Base-by-base conservation (phyloP, 495 filamentous ascomycete genomes). In the Aspergillus funiculosus region DNA sequence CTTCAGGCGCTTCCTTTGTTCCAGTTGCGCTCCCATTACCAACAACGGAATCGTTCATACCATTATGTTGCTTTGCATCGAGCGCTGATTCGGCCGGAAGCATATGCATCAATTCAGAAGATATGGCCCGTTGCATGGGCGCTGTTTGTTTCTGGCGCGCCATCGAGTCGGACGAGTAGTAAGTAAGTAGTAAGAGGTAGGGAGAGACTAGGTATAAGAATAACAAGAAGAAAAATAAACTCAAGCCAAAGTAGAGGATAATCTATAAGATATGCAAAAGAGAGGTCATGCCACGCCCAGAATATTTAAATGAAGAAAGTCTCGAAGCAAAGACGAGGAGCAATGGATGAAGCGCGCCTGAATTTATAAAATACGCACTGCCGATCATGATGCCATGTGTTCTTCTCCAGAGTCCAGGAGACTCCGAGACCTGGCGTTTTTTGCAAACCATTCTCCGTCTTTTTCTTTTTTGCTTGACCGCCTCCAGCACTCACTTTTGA, bases 81-180 rank as follows among this genome's bases (percentile, higher is more conserved):
- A 52, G 50, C 5, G 62, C 59, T 5, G 51, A 26, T 6, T 60
- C 61, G 20, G 63, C 53, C n/a, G 61, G 59, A n/a, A 49, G 56
- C 52, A 58, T 61, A 52, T 72, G 54, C 62, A 67, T 64, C 53
- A 79, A 76, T 48, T 85, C 77, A 8, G 80, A 83, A 9, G 83
- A 87, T 1, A 77, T 66, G 42, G 77, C 74, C 59, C 84, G 75
- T 60, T 80, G 79, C 35, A 85, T 57, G 9, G 85, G 83, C 44
- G 73, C 72, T 28, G 77, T 58, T 69, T 86, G 82, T 61, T 89
- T 89, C 46, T 73, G 73, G 51, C 85, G 77, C 49, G 83, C 84
- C 85, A 89, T 89, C 56, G 56, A 32, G 36, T 20, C 27, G 37
- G n/a, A n/a, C n/a, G 24, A 38, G 9, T 29, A 37, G 21, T 14